Conservation (phyloP, 2,329 filamentous ascomycete genomes). For the Fusarium verrucosum region DNA sequence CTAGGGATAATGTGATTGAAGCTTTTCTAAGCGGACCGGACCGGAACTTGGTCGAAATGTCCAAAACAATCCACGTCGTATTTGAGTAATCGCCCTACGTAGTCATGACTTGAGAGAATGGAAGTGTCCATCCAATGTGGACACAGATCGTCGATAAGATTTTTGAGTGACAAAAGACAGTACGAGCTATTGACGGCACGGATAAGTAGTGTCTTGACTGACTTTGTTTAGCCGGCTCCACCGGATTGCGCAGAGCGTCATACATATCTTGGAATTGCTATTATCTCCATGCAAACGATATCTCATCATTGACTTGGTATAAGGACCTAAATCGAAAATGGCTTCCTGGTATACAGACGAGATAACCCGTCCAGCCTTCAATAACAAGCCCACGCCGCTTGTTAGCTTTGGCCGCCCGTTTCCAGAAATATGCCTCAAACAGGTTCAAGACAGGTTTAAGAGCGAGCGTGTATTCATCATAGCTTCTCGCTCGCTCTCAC, state of each 20-base stretch:
- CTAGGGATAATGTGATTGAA: not conserved
- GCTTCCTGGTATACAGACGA: not conserved
- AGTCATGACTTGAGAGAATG: too few species aligned
- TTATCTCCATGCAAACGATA: not conserved
- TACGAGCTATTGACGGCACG: not conserved
- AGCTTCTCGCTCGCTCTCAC: not conserved
- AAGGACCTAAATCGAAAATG: not conserved
- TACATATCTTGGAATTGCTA: not conserved
- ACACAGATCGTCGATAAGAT: not conserved
- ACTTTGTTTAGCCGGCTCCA: not conserved
- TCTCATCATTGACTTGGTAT: not conserved
- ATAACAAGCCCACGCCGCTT: not conserved
- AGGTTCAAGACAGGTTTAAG: not conserved
- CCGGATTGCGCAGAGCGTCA: not conserved
- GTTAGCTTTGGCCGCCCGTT: constrained; percentile 4
- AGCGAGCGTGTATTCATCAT: not conserved
- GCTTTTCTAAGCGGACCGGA: too few species aligned
- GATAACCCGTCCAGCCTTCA: not conserved
- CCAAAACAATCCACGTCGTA: not conserved
- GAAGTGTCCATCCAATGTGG: not conserved
- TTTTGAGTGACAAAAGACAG: not conserved
- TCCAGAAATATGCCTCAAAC: not conserved
- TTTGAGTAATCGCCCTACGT: not conserved
- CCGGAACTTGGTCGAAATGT: not conserved
- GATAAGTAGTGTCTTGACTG: too few species aligned